Percentiles rank a stretch among this genome's conserved stretches.
Conservation (phyloP, 345 rosid species). For the Eucalyptus regnans region DNA sequence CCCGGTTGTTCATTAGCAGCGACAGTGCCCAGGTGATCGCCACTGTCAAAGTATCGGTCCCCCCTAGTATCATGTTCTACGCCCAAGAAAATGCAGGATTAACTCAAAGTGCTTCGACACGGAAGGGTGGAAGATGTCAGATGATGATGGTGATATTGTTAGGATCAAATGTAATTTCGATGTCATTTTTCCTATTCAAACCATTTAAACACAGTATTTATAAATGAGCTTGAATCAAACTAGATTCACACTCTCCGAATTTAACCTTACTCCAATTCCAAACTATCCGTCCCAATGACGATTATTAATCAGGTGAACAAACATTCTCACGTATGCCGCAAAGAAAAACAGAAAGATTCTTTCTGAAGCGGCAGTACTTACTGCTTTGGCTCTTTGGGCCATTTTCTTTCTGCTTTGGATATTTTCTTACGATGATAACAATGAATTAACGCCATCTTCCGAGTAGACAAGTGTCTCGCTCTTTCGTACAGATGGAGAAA, state of each 20-base stretch:
- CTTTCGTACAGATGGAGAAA: background rate
- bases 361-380: background rate
- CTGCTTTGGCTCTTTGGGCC: background rate
- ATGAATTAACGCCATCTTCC: background rate
- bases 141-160: background rate
- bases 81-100: background rate
- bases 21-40: slow-evolving; percentile 20
- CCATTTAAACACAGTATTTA: background rate
- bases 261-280: background rate
- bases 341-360: background rate
- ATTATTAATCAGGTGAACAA: background rate
- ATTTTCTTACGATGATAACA: background rate
- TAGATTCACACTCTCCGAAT: background rate
- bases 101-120: background rate
- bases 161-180: background rate
- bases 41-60: slow-evolving; percentile 14
- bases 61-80: slow-evolving; percentile 12
- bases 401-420: background rate
- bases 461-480: background rate
- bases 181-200: background rate
- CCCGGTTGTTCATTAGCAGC: slow-evolving; percentile 12
- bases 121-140: background rate
- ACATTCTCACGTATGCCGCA: background rate
- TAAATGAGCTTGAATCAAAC: background rate
- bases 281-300: background rate